Evolutionary conservation across 257 asterid species (phyloP).

Genomic region (Craterostigma plantagineum): DNA sequence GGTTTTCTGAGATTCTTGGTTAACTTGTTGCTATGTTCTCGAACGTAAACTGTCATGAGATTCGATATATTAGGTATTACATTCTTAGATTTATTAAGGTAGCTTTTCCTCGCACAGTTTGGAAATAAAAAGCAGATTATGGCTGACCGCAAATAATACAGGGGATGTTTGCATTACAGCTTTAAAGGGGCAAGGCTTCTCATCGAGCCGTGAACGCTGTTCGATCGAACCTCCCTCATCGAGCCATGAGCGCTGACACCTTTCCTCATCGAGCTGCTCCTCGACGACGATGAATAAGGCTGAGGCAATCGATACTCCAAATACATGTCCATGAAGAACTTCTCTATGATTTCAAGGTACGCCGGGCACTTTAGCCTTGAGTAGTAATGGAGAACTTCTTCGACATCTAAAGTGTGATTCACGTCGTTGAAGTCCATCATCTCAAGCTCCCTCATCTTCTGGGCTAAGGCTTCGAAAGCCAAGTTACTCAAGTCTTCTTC

Average conservation of each 20-base stretch:
- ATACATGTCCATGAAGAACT: conserved; percentile 45
- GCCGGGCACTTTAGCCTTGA: conserved; percentile 49
- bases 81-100: no score
- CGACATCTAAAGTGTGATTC: conserved; percentile 61
- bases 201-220: conserved; percentile 24
- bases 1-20: no score
- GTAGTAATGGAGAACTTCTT: conserved; percentile 66
- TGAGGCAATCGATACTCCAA: conserved; percentile 16
- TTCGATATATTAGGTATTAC: no score
- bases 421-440: conserved; percentile 48
- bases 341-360: conserved; percentile 41
- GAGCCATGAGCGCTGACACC: conserved; percentile 22
- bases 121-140: no score
- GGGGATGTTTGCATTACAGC: no score
- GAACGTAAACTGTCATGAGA: no score
- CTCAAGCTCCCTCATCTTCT: conserved; percentile 50
- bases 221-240: conserved; percentile 22
- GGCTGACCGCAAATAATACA: no score
- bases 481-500: conserved; percentile 5
- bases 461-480: conserved; percentile 23
- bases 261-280: conserved; percentile 4
- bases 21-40: no score
- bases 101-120: no score
- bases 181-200: conserved; percentile 55
- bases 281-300: conserved; percentile 4